A percentile compares a stretch with the other conserved stretches of the same genome.
Evolutionary conservation across 164 flowering plant species (phyloP).

Genomic region (Liriodendron chinense): DNA sequence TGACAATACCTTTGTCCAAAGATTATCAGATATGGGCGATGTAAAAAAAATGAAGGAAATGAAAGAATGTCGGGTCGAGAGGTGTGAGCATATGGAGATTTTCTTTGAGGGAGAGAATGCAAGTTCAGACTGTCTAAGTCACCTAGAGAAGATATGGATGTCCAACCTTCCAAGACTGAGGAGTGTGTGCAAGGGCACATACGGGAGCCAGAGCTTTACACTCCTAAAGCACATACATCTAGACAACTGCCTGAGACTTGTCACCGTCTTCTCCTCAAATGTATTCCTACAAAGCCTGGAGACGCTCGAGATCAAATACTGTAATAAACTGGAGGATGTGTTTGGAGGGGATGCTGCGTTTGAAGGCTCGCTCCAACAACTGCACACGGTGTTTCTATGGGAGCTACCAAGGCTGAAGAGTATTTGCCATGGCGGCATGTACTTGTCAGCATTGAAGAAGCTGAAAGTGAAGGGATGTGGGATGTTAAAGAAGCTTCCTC

Average conservation of each 20-base stretch:
- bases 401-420: too few species aligned
- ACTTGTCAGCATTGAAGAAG: too few species aligned
- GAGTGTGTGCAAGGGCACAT: background rate
- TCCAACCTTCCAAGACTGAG: background rate
- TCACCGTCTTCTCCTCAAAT: conserved; percentile 2
- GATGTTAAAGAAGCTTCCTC: too few species aligned
- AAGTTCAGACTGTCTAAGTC: background rate
- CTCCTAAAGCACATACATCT: background rate
- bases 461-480: too few species aligned
- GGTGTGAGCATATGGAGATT: background rate
- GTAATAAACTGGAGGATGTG: background rate
- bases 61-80: background rate
- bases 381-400: background rate
- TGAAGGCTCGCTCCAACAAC: too few species aligned
- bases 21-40: background rate
- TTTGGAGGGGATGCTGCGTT: background rate
- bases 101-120: background rate
- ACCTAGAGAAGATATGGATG: background rate
- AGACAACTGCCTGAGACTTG: background rate
- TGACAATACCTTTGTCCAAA: background rate
- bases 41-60: background rate
- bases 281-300: background rate
- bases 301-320: background rate
- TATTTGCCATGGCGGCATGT: too few species aligned
- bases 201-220: background rate